A percentile compares a stretch with the other conserved stretches of the same genome.
phyloP scores from a whole-genome alignment of 495 filamentous ascomycete species.

The Neurospora sp. region DNA sequence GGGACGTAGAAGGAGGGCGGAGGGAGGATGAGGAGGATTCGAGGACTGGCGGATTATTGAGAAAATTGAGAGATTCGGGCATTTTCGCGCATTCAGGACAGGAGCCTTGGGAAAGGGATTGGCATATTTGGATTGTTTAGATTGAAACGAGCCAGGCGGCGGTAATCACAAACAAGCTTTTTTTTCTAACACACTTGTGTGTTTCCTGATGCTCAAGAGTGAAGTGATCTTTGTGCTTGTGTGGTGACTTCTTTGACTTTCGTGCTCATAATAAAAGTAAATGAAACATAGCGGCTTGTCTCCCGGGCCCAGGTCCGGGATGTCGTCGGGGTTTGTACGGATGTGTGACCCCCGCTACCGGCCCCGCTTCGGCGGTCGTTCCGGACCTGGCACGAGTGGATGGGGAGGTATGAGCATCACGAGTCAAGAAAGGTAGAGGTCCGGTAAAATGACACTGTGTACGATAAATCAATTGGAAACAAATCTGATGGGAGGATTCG shows the following conservation, averaged over 20 bases:
- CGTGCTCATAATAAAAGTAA: too few species aligned
- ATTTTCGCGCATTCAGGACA: not conserved
- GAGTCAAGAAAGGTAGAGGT: not conserved
- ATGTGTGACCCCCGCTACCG: not conserved
- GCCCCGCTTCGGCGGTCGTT: not conserved
- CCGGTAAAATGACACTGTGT: not conserved
- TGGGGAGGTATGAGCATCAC: not conserved
- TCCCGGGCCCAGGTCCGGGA: not conserved
- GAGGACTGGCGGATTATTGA: too few species aligned
- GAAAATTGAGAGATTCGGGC: not conserved
- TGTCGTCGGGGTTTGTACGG: too few species aligned
- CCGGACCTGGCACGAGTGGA: not conserved
- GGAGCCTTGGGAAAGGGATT: not conserved
- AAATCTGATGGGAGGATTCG: not conserved
- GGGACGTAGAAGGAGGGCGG: not conserved
- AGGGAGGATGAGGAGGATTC: not conserved
- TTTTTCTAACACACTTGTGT: not conserved
- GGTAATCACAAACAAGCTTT: not conserved
- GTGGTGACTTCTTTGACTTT: too few species aligned
- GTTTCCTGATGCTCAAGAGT: rapidly evolving
- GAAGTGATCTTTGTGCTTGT: not conserved
- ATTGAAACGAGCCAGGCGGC: not conserved
- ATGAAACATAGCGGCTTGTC: not conserved
- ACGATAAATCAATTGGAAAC: not conserved
- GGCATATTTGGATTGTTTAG: not conserved